Base-by-base conservation (phyloP, 257 asterid genomes). In the Solanum peruvianum region DNA sequence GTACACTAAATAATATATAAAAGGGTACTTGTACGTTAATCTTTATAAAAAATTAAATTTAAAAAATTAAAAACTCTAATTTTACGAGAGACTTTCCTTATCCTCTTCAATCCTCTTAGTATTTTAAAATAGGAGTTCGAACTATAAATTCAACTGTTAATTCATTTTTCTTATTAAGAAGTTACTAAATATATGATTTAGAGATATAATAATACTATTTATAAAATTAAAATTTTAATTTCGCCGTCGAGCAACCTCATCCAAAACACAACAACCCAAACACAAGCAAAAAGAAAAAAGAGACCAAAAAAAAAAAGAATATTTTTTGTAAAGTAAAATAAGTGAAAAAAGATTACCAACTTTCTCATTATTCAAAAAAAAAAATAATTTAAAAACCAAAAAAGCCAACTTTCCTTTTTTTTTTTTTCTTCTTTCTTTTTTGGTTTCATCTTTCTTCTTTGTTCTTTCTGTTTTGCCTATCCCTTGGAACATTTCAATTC, bases 401-500 rank as follows among this genome's bases (percentile, higher is more conserved):
- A 78, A 78, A 15, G 25, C 84, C 64, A 78, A 45, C 64, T 78
- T 44, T 25, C 25, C 39, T 77, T 44, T 25, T 44, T 13, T 77
- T 76, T 77, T 42, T 41, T 72, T 13, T 4, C 10, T 14, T 77
- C 62, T 44, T 14, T 77, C 62, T 44, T 42, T 42, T 76, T 77
- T 77, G 83, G 60, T 77, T 42, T 77, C 37, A 39, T 73, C 83
- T n/a, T 76, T 76, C 60, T 76, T 52, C 62, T 52, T 52, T 71
- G 45, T 78, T 78, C 66, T 25, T 27, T 78, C 42, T 45, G 64
- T 8, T 78, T 78, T 78, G 42, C 21, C 84, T 45, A 78, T 78
- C 84, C 5, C 16, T 45, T 78, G 84, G 66, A 78, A 78, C 84
- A 44, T 78, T 85, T 85, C 80, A 45, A 72, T 85, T 85, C 66